phyloP scores from a whole-genome alignment of 345 rosid genomes.

The Camelina neglecta region DNA sequence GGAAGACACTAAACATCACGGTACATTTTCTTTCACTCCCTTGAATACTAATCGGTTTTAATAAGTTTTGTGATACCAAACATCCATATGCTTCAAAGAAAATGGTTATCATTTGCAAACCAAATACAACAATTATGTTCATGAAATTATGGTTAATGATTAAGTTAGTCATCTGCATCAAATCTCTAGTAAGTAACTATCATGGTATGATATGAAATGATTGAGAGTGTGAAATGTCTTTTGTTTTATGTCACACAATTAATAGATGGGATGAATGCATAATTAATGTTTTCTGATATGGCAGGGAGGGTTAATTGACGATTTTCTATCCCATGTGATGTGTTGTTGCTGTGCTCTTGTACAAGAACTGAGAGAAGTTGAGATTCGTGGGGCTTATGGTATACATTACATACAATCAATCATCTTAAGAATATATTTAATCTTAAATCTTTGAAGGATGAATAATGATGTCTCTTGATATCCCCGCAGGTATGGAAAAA shows the following conservation, averaged over 20 bases:
- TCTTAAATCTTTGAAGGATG: neutral
- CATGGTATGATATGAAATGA: neutral
- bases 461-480: constrained; percentile 21
- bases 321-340: constrained; percentile 95
- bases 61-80: neutral
- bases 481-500: constrained; percentile 74
- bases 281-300: constrained; percentile 7
- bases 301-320: constrained; percentile 93
- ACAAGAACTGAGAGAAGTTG: constrained; percentile 97
- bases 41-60: neutral
- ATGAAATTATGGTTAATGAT: neutral
- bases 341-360: constrained; percentile 99
- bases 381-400: constrained; percentile 82
- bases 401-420: constrained; percentile 21
- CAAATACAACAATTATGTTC: neutral
- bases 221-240: neutral
- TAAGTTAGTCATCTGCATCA: neutral
- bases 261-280: neutral
- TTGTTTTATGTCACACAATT: neutral
- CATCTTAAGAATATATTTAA: neutral
- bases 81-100: constrained; percentile 14
- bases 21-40: constrained; percentile 51
- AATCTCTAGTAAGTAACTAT: neutral
- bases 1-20: constrained; percentile 76
- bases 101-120: neutral